A percentile compares a stretch with the other conserved stretches of the same genome.
Evolutionary conservation across 805 yeast species (phyloP).

Genomic region (Nakazawaea siamensis): DNA sequence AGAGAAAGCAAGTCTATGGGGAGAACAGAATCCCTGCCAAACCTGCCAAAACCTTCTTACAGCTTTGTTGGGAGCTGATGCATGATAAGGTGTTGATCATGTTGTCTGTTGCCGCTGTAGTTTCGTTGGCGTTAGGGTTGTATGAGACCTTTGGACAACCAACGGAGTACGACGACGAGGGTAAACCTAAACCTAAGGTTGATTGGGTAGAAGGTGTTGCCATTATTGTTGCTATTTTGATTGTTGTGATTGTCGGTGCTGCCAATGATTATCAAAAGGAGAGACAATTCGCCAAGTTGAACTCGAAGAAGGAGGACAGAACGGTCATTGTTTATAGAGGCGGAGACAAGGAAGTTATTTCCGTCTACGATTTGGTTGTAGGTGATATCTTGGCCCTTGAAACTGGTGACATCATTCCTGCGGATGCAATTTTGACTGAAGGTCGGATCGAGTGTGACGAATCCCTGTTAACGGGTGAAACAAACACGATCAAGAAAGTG

Average conservation of each 20-base stretch:
- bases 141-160: slow-evolving; percentile 89
- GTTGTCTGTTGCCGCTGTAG: slow-evolving; percentile 76
- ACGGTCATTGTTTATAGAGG: slow-evolving; percentile 68
- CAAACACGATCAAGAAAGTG: slow-evolving; percentile 67
- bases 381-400: slow-evolving; percentile 81
- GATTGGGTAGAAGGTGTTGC: slow-evolving; percentile 99
- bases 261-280: slow-evolving; percentile 97
- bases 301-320: slow-evolving; percentile 82
- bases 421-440: slow-evolving; percentile 67
- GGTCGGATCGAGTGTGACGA: slow-evolving; percentile 90
- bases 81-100: slow-evolving; percentile 86
- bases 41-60: slow-evolving; percentile 58
- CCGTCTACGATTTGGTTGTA: slow-evolving; percentile 69
- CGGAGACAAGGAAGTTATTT: slow-evolving; percentile 58
- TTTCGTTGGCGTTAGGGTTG: slow-evolving; percentile 83
- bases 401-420: slow-evolving; percentile 93
- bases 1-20: slow-evolving; percentile 51
- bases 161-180: slow-evolving; percentile 68
- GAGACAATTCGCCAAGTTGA: slow-evolving; percentile 80
- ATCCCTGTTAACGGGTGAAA: slow-evolving; percentile 89
- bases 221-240: slow-evolving; percentile 80
- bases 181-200: slow-evolving; percentile 69
- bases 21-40: slow-evolving; percentile 64
- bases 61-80: slow-evolving; percentile 73
- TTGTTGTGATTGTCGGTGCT: slow-evolving; percentile 90